Evolutionary conservation across 192 early-diverging fungal genomes (phyloP).

Genomic region (Podila epigama): DNA sequence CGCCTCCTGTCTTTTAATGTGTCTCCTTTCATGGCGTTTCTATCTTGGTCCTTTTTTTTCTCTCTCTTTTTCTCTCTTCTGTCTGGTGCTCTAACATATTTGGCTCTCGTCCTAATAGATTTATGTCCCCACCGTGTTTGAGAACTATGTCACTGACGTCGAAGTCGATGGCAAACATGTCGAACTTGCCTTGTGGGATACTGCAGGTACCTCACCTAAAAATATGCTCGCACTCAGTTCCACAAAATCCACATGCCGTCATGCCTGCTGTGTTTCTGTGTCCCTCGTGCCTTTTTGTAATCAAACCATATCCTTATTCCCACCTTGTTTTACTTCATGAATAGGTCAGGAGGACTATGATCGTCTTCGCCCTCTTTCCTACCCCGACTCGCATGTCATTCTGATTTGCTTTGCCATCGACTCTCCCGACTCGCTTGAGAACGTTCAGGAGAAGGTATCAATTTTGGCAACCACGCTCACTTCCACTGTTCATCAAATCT

Average conservation of each 20-base stretch:
- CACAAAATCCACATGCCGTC: not conserved
- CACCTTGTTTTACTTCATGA: slow-evolving; percentile 2
- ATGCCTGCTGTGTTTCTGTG: too few species aligned
- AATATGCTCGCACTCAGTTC: not conserved
- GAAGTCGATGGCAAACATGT: slow-evolving; percentile 73
- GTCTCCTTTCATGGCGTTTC: not conserved
- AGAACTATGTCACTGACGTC: slow-evolving; percentile 78
- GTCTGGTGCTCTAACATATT: too few species aligned
- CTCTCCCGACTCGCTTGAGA: slow-evolving; percentile 83
- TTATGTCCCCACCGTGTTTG: slow-evolving; percentile 80
- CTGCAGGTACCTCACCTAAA: slow-evolving; percentile 61
- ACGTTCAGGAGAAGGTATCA: slow-evolving; percentile 71
- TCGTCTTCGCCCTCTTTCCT: slow-evolving; percentile 89
- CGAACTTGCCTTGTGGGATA: slow-evolving; percentile 81
- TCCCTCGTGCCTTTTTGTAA: too few species aligned
- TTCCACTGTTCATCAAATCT: not conserved
- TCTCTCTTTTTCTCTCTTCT: not conserved
- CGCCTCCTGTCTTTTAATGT: not conserved
- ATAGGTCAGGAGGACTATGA: slow-evolving; percentile 96
- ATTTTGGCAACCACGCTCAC: not conserved
- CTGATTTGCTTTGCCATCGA: slow-evolving; percentile 94
- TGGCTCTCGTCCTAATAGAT: too few species aligned
- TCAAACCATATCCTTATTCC: not conserved
- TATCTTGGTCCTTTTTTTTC: not conserved
- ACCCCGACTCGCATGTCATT: slow-evolving; percentile 92